Base-by-base conservation (phyloP, 78 protist genomes). In the Dictyostelium citrinum region DNA sequence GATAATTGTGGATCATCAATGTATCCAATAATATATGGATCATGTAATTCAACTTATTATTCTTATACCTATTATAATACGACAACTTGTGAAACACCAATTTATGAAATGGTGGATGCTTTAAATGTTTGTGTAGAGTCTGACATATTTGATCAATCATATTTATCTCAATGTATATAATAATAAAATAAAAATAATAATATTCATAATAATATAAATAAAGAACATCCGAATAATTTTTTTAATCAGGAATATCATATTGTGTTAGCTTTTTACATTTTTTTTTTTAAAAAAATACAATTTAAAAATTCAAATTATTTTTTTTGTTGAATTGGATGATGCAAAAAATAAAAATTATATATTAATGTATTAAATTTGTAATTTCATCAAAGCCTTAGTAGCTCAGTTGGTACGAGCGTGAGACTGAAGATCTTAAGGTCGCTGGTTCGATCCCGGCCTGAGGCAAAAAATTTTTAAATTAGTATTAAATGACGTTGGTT, bases 351-450 rank as follows among this genome's bases (percentile, higher is more conserved):
- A n/a, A n/a, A n/a, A n/a, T n/a, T n/a, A n/a, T n/a, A n/a, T n/a
- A n/a, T n/a, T n/a, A n/a, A n/a, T n/a, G n/a, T n/a, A n/a, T n/a
- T n/a, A n/a, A n/a, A n/a, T n/a, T n/a, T n/a, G n/a, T n/a, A n/a
- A n/a, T 37, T 49, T 16, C 60, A 49, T 49, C 17, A 0, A 49
- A 55, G 90, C 90, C 90, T 83, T 83, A 45, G 41, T 83, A 83
- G 90, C 90, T 83, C 90, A 83, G 90, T 83, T 83, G 90, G 90
- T 83, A 83, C 76, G 67, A 83, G 90, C 90, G 90, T 83, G 72
- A 83, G 90, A 83, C 90, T 83, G 90, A 83, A 83, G 90, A 68
- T 83, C 90, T 83, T 83, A 83, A 83, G 90, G 90, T 83, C 90
- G 90, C 90, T 83, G 90, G 90, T 83, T 83, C 90, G 90, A 83